A percentile compares a stretch with the other conserved stretches of the same genome.
phyloP scores from a whole-genome alignment of 495 filamentous ascomycete genomes.

The Penicillium coffeae region DNA sequence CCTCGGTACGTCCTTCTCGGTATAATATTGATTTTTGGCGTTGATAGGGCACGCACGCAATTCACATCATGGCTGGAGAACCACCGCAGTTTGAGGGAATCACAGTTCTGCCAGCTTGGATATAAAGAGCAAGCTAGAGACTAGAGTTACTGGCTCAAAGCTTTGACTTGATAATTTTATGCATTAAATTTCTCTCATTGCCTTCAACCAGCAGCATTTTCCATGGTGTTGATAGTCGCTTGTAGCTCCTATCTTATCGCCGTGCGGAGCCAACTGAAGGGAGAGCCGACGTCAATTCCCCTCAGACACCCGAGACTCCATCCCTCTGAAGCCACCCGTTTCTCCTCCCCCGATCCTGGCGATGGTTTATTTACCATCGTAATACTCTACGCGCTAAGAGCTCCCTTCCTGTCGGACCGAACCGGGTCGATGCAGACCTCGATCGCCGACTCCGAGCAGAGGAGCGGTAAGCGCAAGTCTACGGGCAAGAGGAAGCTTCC shows the following conservation, averaged over 20 bases:
- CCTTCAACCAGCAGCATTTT: not conserved
- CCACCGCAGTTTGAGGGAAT: too few species aligned
- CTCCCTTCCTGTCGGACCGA: slow-evolving; percentile 22
- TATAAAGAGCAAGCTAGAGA: too few species aligned
- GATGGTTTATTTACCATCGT: slow-evolving; percentile 12
- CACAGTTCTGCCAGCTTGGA: too few species aligned
- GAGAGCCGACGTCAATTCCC: slow-evolving; percentile 22
- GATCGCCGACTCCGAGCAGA: slow-evolving; percentile 41
- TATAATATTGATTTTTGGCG: too few species aligned
- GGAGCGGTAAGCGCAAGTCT: slow-evolving; percentile 48
- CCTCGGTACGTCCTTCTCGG: too few species aligned
- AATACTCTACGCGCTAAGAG: slow-evolving; percentile 4
- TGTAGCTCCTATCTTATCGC: slow-evolving; percentile 27
- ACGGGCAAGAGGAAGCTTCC: slow-evolving; percentile 46
- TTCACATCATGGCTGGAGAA: too few species aligned
- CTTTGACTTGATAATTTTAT: too few species aligned
- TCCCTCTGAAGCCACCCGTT: slow-evolving; percentile 2
- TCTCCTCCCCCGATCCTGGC: slow-evolving; percentile 10
- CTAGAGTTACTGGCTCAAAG: too few species aligned
- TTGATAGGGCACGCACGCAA: too few species aligned
- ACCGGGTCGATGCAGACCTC: slow-evolving; percentile 48
- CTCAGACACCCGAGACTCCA: slow-evolving; percentile 10
- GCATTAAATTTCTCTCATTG: not conserved
- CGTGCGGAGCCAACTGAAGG: slow-evolving; percentile 21
- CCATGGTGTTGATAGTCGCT: not conserved